These are phyloP conservation scores for Colletotrichum sojae DNA, from an alignment of 2,329 filamentous ascomycete genomes.

Conservation along the genomic window DNA sequence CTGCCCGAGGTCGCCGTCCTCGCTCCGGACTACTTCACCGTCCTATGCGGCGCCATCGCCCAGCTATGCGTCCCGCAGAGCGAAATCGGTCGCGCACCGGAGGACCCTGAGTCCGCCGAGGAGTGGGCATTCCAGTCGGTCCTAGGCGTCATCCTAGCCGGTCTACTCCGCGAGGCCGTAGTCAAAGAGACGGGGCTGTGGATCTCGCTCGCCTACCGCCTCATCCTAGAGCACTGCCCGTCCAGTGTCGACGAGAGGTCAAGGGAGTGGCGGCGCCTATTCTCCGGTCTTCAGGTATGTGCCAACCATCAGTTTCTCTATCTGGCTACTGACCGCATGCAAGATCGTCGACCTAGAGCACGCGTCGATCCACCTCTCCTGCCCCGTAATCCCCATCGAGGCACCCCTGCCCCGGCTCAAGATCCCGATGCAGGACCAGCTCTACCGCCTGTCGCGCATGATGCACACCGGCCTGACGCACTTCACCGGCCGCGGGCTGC, in stretches of 20 bases:
- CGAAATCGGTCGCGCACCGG: constrained; percentile 45
- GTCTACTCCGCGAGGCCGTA: constrained; percentile 58
- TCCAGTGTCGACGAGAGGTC: constrained; percentile 54
- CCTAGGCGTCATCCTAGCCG: constrained; percentile 57
- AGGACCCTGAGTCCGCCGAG: constrained; percentile 46
- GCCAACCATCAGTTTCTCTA: no score
- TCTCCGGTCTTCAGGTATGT: constrained; percentile 48
- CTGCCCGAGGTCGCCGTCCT: constrained; percentile 51
- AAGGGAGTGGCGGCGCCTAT: constrained; percentile 57
- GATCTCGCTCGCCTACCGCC: constrained; percentile 59
- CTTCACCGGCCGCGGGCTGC: constrained; percentile 57
- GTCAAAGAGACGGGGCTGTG: constrained; percentile 58
- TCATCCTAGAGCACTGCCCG: constrained; percentile 58
- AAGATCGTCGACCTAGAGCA: constrained; percentile 61
- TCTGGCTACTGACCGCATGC: constrained; percentile 35
- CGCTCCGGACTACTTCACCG: constrained; percentile 55
- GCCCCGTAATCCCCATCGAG: constrained; percentile 56
- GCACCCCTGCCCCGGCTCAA: constrained; percentile 55
- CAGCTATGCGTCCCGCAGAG: constrained; percentile 55
- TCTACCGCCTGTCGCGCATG: constrained; percentile 59
- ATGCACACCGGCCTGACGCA: constrained; percentile 60
- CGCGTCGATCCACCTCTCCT: constrained; percentile 57
- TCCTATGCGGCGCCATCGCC: constrained; percentile 56
- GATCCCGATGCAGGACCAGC: constrained; percentile 55
- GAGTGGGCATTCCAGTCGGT: constrained; percentile 60